These are phyloP conservation scores for Tilletia indica DNA, from an alignment of 1,284 basidiomycete species.

Conservation along the genomic window DNA sequence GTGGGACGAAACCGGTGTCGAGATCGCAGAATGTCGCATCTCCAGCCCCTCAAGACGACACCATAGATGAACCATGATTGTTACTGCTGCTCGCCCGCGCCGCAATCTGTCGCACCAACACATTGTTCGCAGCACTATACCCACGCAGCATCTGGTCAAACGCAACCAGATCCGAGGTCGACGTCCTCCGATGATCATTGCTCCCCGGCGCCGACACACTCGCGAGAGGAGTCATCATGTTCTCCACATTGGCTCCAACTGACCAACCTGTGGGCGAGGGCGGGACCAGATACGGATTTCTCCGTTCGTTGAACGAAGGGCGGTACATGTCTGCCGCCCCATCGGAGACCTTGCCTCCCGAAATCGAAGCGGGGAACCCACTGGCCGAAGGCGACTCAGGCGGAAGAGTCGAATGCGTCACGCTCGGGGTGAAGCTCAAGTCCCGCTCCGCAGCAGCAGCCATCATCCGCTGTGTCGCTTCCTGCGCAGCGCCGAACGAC, in stretches of 20 bases:
- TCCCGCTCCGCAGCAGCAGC: neutral
- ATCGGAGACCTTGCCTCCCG: too few species aligned
- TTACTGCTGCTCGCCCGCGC: conserved; percentile 15
- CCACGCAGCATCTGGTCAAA: conserved; percentile 13
- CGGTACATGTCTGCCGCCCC: too few species aligned
- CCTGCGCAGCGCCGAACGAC: conserved; percentile 11
- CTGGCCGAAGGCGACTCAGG: neutral
- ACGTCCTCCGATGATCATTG: neutral
- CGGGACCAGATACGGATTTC: neutral
- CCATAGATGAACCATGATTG: conserved; percentile 3
- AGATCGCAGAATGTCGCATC: too few species aligned
- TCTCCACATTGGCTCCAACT: neutral
- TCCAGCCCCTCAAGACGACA: neutral
- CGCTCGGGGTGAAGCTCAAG: neutral
- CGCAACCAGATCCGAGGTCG: neutral
- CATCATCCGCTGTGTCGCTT: neutral
- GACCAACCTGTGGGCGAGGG: neutral
- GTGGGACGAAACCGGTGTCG: too few species aligned
- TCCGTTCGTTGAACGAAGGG: neutral
- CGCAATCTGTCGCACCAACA: neutral
- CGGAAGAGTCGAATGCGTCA: neutral
- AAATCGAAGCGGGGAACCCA: too few species aligned
- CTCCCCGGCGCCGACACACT: neutral
- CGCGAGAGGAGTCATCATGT: too few species aligned
- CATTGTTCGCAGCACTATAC: neutral